Evolutionary conservation across 371 early-diverging fungal species (phyloP), one percentile per base, ranked within the genome.

Genomic region (Rhizopus microsporus): DNA sequence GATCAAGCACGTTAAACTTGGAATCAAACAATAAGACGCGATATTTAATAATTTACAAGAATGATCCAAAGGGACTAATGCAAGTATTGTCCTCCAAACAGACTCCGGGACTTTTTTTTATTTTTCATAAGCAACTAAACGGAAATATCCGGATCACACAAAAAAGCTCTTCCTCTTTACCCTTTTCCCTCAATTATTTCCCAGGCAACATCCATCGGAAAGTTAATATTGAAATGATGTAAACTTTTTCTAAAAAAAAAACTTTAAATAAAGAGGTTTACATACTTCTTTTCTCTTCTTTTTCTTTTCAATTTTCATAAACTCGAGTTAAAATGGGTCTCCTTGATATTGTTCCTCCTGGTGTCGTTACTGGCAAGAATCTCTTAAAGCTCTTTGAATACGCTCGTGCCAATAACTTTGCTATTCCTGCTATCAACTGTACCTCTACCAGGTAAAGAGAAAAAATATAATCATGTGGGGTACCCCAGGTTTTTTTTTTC

Each of bases 361-460:
- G 95, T 59, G 94, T 94, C 71, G 77, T 94, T 68, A 90, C 93
- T 59, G 95, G 95, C 62, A 87, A 93, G 69, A 80, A 93, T 72
- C 82, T 93, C 65, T 82, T 83, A 73, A 94, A 93, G 86, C 73
- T 94, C 59, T 90, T 90, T 59, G 78, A 84, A 60, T 93, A 93
- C 61, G 92, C 93, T 51, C 86, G 85, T 61, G 83, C 89, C 67
- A 78, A 94, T 66, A 71, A 80, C 39, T 94, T 93, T 62, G 95
- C 95, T 63, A 94, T 94, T 72, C 94, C 95, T 55, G 93, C 95
- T 56, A 88, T 94, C 78, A 94, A 94, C 86, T 92, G 93, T 85
- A 93, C 93, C 64, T 88, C 92, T 54, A 90, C 93, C 45, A 92
- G 77, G 77, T 72, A 76, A 2, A 50, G 50, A 52, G 47, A 44